A percentile compares a stretch with the other conserved stretches of the same genome.
These are phyloP conservation scores for Hylodesmum podocarpum DNA, from an alignment of 306 rosid genomes.

Conservation along the genomic window DNA sequence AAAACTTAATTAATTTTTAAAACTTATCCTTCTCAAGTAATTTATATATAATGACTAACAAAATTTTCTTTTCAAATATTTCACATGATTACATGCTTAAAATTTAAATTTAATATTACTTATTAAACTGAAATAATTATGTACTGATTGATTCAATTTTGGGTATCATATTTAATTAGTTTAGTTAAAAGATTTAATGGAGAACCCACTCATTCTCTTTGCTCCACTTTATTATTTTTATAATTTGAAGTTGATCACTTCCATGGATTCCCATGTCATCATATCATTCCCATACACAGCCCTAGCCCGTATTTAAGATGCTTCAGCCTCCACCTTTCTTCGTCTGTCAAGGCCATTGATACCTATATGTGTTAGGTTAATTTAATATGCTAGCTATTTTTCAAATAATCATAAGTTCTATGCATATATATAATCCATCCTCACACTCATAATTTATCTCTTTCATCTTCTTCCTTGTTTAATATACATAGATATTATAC, in stretches of 20 bases:
- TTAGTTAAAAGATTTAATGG: slow-evolving; percentile 23
- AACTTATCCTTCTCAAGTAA: no score
- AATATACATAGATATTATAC: background rate
- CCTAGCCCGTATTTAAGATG: background rate
- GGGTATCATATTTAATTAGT: background rate
- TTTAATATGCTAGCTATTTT: background rate
- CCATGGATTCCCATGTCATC: background rate
- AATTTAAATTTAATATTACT: no score
- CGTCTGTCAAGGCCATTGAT: no score
- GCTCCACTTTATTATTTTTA: slow-evolving; percentile 37
- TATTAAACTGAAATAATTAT: no score
- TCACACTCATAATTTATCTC: background rate
- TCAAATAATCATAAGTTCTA: background rate
- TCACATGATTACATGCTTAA: no score
- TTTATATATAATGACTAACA: no score
- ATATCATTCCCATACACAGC: background rate
- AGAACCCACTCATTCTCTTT: slow-evolving; percentile 41
- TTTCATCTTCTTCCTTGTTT: background rate
- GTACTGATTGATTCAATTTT: no score
- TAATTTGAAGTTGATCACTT: slow-evolving; percentile 20
- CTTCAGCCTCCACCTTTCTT: background rate
- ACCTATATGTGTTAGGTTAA: background rate
- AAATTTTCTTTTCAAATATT: no score
- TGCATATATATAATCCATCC: background rate
- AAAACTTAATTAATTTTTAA: no score